These are phyloP conservation scores for Trypanosoma platydactyli DNA, from an alignment of 208 protist genomes.

Conservation along the genomic window DNA sequence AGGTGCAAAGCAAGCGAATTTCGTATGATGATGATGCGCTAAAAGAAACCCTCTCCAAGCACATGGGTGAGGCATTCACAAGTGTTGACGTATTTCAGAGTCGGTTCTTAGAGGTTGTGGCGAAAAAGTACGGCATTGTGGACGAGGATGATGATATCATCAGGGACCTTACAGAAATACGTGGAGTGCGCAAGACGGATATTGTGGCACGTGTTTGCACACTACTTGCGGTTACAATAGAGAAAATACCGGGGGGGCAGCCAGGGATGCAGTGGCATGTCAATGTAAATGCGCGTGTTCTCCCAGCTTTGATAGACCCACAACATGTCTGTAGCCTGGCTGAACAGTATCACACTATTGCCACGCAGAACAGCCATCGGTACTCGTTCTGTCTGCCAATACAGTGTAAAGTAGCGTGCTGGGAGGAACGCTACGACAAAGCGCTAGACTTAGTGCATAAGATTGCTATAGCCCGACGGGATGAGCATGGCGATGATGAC, in stretches of 20 bases:
- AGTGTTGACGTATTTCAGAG: conserved; percentile 38
- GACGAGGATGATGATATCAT: conserved; percentile 67
- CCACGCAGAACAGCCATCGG: conserved; percentile 20
- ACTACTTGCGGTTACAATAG: conserved; percentile 61
- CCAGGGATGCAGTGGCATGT: conserved; percentile 42
- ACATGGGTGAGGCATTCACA: conserved; percentile 15
- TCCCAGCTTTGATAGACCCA: conserved; percentile 35
- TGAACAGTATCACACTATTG: conserved; percentile 16
- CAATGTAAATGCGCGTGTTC: conserved; percentile 38
- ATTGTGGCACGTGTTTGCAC: conserved; percentile 64
- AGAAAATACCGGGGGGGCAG: conserved; percentile 2
- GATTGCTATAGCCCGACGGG: conserved; percentile 35
- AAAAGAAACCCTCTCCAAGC: conserved; percentile 22
- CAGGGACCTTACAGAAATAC: conserved; percentile 34
- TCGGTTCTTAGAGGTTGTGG: conserved; percentile 54
- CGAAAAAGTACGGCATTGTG: conserved; percentile 76
- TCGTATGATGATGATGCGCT: conserved; percentile 31
- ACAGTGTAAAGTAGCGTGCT: conserved; percentile 27
- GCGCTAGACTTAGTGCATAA: conserved; percentile 48
- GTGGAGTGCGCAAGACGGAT: conserved; percentile 36
- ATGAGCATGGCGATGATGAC: conserved; percentile 22
- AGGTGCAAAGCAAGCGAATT: conserved; percentile 35
- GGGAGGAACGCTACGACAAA: conserved; percentile 43
- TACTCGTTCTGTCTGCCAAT: conserved; percentile 28
- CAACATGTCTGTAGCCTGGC: conserved; percentile 19